Evolutionary conservation across 176 grass and related monocot genomes (phyloP).

Genomic region (Carex kokanica): DNA sequence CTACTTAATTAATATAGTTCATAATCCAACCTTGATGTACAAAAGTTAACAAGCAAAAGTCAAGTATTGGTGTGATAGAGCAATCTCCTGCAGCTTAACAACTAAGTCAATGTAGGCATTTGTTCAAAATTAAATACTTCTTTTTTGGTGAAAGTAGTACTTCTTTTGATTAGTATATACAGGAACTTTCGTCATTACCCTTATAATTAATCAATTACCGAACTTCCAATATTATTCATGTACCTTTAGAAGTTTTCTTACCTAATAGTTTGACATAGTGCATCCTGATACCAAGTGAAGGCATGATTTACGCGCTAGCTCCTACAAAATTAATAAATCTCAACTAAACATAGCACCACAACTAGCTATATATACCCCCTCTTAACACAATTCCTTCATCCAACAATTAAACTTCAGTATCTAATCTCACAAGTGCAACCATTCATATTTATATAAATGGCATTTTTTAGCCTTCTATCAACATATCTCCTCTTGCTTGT

Average conservation of each 20-base stretch:
- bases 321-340: not conserved
- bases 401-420: no score
- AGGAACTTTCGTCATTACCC: not conserved
- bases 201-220: not conserved
- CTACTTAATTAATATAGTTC: not conserved
- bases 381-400: no score
- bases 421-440: no score
- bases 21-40: not conserved
- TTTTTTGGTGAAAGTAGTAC: not conserved
- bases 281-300: no score
- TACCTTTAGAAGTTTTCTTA: slow-evolving; percentile 11
- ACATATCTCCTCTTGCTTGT: no score
- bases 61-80: not conserved
- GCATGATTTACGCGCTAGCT: slow-evolving; percentile 2
- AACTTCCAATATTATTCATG: not conserved
- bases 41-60: not conserved
- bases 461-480: no score
- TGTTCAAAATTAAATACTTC: not conserved
- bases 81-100: not conserved
- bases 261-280: slow-evolving; percentile 34
- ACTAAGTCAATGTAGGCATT: not conserved
- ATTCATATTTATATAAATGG: no score
- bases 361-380: no score
- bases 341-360: no score
- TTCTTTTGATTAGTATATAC: not conserved